These are phyloP conservation scores for Vitis hybrid DNA, from an alignment of 177 flowering plant genomes.

Conservation along the genomic window DNA sequence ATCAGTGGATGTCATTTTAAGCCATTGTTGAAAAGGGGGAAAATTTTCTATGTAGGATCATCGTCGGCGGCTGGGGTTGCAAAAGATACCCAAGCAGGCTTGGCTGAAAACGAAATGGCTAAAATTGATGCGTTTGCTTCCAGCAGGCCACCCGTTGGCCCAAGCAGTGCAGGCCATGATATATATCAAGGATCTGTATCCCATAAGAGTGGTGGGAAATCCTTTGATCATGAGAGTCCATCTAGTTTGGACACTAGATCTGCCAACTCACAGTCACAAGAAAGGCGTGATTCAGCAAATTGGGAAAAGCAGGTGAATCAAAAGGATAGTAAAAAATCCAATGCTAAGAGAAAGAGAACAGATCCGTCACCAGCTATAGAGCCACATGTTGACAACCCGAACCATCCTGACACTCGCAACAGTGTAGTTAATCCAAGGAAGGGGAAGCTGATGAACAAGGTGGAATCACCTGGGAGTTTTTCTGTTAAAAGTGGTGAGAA, in stretches of 20 bases:
- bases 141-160: slow-evolving; percentile 57
- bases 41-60: slow-evolving; percentile 44
- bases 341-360: slow-evolving; percentile 65
- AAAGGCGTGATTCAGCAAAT: slow-evolving; percentile 42
- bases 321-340: slow-evolving; percentile 53
- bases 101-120: slow-evolving; percentile 49
- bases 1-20: slow-evolving; percentile 25
- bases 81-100: slow-evolving; percentile 47
- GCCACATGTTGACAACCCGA: slow-evolving; percentile 35
- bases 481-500: slow-evolving; percentile 36
- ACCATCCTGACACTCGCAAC: slow-evolving; percentile 38
- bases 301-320: slow-evolving; percentile 42
- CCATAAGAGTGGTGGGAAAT: slow-evolving; percentile 52
- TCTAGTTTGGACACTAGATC: slow-evolving; percentile 73
- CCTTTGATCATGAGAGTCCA: slow-evolving; percentile 74
- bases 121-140: slow-evolving; percentile 50
- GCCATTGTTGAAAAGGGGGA: slow-evolving; percentile 21
- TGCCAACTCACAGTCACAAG: slow-evolving; percentile 67
- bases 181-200: slow-evolving; percentile 59
- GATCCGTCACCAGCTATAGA: slow-evolving; percentile 47
- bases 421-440: slow-evolving; percentile 38
- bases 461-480: slow-evolving; percentile 34
- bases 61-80: slow-evolving; percentile 41
- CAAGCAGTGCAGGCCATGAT: slow-evolving; percentile 50
- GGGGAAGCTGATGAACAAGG: slow-evolving; percentile 43